phyloP scores from a whole-genome alignment of 2,329 filamentous ascomycete genomes.

The Drechslerella coelobrocha region DNA sequence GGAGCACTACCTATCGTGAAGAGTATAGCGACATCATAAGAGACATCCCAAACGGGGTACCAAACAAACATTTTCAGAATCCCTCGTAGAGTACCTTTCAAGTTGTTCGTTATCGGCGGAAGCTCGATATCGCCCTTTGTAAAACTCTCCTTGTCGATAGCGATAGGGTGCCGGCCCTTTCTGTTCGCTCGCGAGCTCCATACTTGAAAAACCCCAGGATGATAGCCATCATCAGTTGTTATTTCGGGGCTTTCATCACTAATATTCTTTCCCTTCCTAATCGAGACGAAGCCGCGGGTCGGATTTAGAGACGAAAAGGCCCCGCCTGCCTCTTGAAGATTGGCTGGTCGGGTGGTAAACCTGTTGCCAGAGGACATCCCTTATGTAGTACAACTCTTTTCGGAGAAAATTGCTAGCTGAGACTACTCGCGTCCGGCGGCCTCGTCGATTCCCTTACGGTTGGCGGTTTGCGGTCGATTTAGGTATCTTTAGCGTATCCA shows the following conservation, averaged over 20 bases:
- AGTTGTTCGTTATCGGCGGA: constrained; percentile 57
- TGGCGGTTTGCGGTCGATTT: too few species aligned
- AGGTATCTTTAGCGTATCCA: too few species aligned
- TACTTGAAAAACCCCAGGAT: background rate
- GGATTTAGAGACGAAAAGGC: constrained; percentile 3
- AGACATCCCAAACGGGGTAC: constrained; percentile 67
- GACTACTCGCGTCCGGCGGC: too few species aligned
- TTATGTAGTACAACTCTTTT: constrained; percentile 1
- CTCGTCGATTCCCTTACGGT: too few species aligned
- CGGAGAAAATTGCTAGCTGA: too few species aligned
- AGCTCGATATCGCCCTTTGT: constrained; percentile 52
- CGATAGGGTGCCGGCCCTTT: constrained; percentile 10
- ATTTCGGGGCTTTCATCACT: too few species aligned
- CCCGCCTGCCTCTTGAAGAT: constrained; percentile 3
- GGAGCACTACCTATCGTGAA: constrained; percentile 62
- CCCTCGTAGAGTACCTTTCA: constrained; percentile 56
- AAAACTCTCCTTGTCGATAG: background rate
- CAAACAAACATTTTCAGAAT: constrained; percentile 63
- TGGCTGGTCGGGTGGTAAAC: background rate
- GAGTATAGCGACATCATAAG: constrained; percentile 64
- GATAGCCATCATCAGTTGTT: too few species aligned
- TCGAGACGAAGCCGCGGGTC: constrained; percentile 3
- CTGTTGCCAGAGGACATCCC: constrained; percentile 2
- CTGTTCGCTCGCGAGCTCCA: constrained; percentile 11
- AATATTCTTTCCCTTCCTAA: background rate